Base-by-base conservation (phyloP, 352 stramenopile species). In the Globisporangium viniferum region DNA sequence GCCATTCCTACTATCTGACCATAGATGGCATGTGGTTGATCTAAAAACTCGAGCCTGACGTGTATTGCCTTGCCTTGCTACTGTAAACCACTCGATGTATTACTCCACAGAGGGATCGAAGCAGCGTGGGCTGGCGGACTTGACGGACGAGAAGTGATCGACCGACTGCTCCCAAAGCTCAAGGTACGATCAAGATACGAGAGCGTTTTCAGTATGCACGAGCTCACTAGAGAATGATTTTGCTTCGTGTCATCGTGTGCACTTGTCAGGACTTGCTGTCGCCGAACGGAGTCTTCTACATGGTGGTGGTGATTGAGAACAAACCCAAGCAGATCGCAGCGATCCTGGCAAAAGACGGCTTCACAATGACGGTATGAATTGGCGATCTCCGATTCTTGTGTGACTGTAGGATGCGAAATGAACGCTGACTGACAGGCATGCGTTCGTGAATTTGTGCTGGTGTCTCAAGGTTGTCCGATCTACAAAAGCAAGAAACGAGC, bases 241-340 rank as follows among this genome's bases (percentile, higher is more conserved):
- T 12, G 0, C 7, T 44, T 48, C 14, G 18, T 51, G 44, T 3
- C 3, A 31, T 39, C 33, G 41, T 58, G 10, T 22, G 20, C 46
- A 27, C 56, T 24, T 58, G 48, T 14, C 48, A 91, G 81, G 48
- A 78, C 29, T 36, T 98, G 54, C 58, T 98, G 10, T 96, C 89
- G 1, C 73, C 82, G 3, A 68, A 39, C 22, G 97, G 97, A 12
- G 86, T 98, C 5, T 98, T 98, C 61, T 99, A 99, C 77, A 91
- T 99, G 81, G 92, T 99, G n/a, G 91, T 96, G 5, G 96, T 99
- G 1, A 86, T 96, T 53, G 97, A 99, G 70, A 99, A 99, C 81
- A 92, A 97, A 68, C 97, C 97, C 3, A 88, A 95, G 54, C 84
- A 99, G 70, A 97, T 99, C 44, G 84, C 75, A 9, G 64, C 73